Base-by-base conservation (phyloP, 192 early-diverging fungal species). In the Coemansia sp. region DNA sequence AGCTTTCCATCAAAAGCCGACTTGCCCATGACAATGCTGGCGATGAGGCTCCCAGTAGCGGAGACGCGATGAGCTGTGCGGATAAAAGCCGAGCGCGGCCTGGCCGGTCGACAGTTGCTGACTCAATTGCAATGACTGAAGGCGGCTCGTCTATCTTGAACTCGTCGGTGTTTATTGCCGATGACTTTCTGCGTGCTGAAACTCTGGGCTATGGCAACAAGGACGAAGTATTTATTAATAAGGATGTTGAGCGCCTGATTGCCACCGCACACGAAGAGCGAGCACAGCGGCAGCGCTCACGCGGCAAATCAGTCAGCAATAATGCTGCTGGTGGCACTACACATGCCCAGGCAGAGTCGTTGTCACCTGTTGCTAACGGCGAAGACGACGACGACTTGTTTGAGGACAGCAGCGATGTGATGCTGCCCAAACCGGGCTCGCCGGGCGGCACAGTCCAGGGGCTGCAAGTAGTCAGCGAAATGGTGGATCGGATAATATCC, bases 401-500 rank as follows among this genome's bases (percentile, higher is more conserved):
- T 40, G 65, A 60, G 17, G 66, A 62, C 34, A 56, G 55, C 26
- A 54, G 21, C n/a, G 67, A 66, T n/a, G 56, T 42, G 2, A 34
- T 34, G 32, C 32, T 70, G 18, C 74, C 74, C 0, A 50, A 53
- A 32, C 74, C 74, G 7, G 63, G 56, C 18, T 62, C 63, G 9
- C 67, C 74, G 4, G 70, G 68, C 12, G 40, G 76, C 16, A 58
- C 66, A 1, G 71, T 83, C 12, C 81, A 85, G 53, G 90, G 90
- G 10, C 55, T 93, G 31, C 85, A 89, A 60, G 84, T 90, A 6
- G 67, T 93, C 30, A 88, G 88, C 11, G 82, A 83, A 46, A 69
- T 93, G 45, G 91, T 95, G 49, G 91, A 93, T 44, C 87, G 88
- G 42, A 88, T 95, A 39, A 79, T 93, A 54, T 90, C 90, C 12